These are phyloP conservation scores for Paramecium primaurelia DNA, from an alignment of 73 alveolate species.

Conservation along the genomic window DNA sequence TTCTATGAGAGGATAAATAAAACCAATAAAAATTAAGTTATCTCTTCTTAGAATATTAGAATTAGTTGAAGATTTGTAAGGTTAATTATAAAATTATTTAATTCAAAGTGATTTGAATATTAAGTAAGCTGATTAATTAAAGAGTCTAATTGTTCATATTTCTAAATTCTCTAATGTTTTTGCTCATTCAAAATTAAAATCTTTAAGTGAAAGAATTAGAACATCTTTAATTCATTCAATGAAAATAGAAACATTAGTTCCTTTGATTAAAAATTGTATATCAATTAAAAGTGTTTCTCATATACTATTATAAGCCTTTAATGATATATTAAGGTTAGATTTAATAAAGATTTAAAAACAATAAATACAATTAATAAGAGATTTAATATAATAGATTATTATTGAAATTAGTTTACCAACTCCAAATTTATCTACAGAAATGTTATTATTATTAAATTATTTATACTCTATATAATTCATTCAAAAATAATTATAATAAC, in stretches of 20 bases:
- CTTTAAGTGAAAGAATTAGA: slow-evolving; percentile 19
- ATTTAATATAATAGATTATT: neutral
- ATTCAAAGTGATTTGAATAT: neutral
- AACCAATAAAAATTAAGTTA: neutral
- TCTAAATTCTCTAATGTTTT: neutral
- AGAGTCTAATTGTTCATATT: neutral
- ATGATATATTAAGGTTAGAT: neutral
- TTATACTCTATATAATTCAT: neutral
- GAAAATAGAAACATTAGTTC: neutral
- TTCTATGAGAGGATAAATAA: neutral
- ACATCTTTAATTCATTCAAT: neutral
- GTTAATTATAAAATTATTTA: neutral
- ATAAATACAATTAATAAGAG: neutral
- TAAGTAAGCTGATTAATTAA: neutral
- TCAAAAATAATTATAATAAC: neutral
- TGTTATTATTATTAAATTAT: neutral
- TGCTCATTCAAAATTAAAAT: slow-evolving; percentile 1
- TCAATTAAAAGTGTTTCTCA: neutral
- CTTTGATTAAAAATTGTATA: neutral
- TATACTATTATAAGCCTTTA: neutral
- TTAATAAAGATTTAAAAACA: neutral
- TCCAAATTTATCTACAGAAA: neutral
- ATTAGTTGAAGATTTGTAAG: neutral
- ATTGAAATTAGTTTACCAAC: neutral
- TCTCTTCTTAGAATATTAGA: neutral